Evolutionary conservation across 2,329 filamentous ascomycete genomes (phyloP), one percentile per base, ranked within the genome.

Genomic region (Arachnopeziza araneosa): DNA sequence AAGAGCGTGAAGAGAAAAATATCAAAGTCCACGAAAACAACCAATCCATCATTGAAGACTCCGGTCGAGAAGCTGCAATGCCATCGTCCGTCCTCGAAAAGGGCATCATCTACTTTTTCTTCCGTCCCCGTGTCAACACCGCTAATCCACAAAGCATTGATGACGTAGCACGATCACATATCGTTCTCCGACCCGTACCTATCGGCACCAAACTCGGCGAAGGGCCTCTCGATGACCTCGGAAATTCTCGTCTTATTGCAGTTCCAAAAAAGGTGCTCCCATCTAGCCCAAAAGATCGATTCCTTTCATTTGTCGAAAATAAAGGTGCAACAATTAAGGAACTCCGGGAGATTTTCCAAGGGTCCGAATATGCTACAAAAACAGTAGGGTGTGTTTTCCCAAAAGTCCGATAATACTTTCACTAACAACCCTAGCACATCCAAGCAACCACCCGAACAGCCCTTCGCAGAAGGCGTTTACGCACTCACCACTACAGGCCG

Each of bases 21-120:
- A 67, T 72, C 66, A 54, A 74, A 12, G 67, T 70, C 50, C 63
- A 66, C 23, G 49, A 58, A 21, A 70, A 68, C 52, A 66, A 62
- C n/a, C 51, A 60, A 0, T 63, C 63, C 52, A 64, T 70, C 22
- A 60, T 73, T 7, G 66, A 75, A 23, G 69, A 73, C 7, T 65
- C 71, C 14, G 70, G 69, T n/a, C 75, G 75, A 36, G 60, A 72
- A 3, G 69, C 67, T 19, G 59, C 59, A 1, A 70, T 78, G 1
- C 76, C 79, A 0, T 78, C 81, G 0, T 80, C 68, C 55, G 85
- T 96, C 24, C 79, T 96, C 1, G 92, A 97, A 70, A 96, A 95
- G 69, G 92, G 92, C 2, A 83, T 95, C 67, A 86, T 96, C 66
- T 96, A 96, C 78, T 96, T 96, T 80, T 96, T 96, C 78, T 88